These are phyloP conservation scores for Colletotrichum sublineola DNA, from an alignment of 2,329 filamentous ascomycete genomes.

Conservation along the genomic window DNA sequence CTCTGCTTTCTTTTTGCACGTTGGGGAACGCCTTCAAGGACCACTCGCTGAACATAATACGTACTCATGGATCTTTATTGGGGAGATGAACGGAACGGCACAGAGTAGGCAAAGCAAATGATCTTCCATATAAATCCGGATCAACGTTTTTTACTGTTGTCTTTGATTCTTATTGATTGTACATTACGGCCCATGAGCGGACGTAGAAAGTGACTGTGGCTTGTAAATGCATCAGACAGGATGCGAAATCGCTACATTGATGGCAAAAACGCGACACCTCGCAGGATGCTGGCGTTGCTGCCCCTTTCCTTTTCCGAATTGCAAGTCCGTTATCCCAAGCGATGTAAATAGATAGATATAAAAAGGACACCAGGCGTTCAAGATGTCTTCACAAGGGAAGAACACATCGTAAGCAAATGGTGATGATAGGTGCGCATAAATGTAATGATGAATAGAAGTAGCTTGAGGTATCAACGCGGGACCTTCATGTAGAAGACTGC, in stretches of 20 bases:
- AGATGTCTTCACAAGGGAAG: neutral
- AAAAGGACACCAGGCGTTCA: neutral
- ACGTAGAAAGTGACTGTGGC: neutral
- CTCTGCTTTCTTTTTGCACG: neutral
- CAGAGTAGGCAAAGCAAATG: neutral
- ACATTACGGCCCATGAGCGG: constrained; percentile 25
- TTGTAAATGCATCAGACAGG: constrained; percentile 28
- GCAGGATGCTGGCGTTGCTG: constrained; percentile 16
- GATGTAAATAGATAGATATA: neutral
- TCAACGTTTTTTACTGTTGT: constrained; percentile 1
- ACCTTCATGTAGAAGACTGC: constrained; percentile 13
- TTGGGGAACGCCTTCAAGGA: too few species aligned
- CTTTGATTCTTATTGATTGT: constrained; percentile 29
- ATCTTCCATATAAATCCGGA: neutral
- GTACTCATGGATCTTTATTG: neutral
- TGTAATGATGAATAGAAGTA: constrained; percentile 8
- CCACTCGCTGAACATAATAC: neutral
- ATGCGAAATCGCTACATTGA: constrained; percentile 32
- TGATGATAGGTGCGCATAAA: constrained; percentile 7
- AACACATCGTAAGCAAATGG: neutral
- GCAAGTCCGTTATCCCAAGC: constrained; percentile 10
- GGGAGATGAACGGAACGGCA: neutral
- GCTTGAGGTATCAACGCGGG: constrained; percentile 33
- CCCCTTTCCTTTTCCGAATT: constrained; percentile 10
- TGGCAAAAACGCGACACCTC: constrained; percentile 37